These are phyloP conservation scores for Climacium dendroides DNA, from an alignment of 225 moss, liverwort and hornwort species.

Conservation along the genomic window DNA sequence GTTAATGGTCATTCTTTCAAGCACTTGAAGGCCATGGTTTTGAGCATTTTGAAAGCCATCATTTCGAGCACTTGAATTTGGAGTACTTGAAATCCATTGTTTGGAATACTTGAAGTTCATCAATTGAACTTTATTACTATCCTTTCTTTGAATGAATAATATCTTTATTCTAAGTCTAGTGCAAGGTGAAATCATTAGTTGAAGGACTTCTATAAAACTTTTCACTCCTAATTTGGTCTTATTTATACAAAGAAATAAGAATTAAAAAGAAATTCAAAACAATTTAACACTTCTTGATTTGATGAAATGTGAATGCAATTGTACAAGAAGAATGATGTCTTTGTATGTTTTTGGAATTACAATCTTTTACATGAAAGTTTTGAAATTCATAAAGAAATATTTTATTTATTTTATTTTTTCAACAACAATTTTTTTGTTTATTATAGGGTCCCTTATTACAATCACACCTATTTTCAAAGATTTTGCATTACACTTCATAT, in stretches of 20 bases:
- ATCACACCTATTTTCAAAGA: neutral
- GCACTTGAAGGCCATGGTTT: no score
- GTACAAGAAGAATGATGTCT: neutral
- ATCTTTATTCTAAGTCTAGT: no score
- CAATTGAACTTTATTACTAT: neutral
- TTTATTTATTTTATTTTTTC: neutral
- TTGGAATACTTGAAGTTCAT: neutral
- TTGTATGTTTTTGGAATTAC: neutral
- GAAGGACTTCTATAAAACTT: no score
- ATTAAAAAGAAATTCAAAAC: neutral
- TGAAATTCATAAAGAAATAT: neutral
- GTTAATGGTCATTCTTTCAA: neutral
- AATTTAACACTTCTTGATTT: rapidly evolving
- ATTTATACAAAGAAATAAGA: neutral
- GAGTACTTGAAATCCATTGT: neutral
- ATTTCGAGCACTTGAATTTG: no score
- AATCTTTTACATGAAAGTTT: no score
- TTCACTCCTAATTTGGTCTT: no score
- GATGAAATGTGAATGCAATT: neutral
- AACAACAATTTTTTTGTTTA: neutral
- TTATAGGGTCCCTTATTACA: no score
- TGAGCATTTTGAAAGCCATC: neutral
- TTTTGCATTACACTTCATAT: neutral
- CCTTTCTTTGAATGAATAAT: no score
- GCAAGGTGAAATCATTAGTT: no score